A percentile compares a stretch with the other conserved stretches of the same genome.
Evolutionary conservation across 805 yeast species (phyloP).

Genomic region (Yamadazyma nakazawae): DNA sequence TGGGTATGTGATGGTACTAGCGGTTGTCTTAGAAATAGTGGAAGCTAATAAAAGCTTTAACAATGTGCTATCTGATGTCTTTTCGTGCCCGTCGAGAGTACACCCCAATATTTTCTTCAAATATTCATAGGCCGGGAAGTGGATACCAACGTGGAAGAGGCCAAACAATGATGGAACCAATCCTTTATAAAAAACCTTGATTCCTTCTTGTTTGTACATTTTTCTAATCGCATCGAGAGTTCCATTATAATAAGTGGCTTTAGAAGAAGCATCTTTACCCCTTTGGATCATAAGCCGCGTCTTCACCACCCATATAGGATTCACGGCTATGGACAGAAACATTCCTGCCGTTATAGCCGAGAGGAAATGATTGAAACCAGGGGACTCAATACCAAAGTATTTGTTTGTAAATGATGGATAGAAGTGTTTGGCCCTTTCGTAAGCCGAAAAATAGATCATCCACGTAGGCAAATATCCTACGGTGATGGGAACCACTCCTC

Average conservation of each 20-base stretch:
- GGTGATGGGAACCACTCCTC: conserved; percentile 90
- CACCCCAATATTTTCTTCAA: conserved; percentile 54
- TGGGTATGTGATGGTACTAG: conserved; percentile 87
- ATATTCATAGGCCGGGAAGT: conserved; percentile 89
- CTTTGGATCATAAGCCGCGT: conserved; percentile 90
- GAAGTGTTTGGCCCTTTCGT: conserved; percentile 68
- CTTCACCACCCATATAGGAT: conserved; percentile 97
- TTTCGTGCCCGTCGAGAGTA: conserved; percentile 4
- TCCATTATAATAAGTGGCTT: conserved; percentile 54
- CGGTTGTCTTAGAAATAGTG: conserved; percentile 79
- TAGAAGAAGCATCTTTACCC: conserved; percentile 39
- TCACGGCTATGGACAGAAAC: conserved; percentile 76
- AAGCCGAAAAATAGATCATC: conserved; percentile 92
- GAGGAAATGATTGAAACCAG: conserved; percentile 40
- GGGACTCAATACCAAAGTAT: conserved; percentile 22
- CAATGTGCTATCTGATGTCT: neutral
- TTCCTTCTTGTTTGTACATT: conserved; percentile 79
- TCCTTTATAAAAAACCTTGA: conserved; percentile 81
- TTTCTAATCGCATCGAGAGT: conserved; percentile 79
- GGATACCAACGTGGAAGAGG: conserved; percentile 88
- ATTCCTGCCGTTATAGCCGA: conserved; percentile 88
- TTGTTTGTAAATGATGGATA: conserved; percentile 42
- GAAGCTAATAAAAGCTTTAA: conserved; percentile 52
- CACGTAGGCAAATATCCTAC: conserved; percentile 96
- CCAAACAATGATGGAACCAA: conserved; percentile 89